Conservation (phyloP, 495 filamentous ascomycete genomes). For the Penicillium robsamsonii region DNA sequence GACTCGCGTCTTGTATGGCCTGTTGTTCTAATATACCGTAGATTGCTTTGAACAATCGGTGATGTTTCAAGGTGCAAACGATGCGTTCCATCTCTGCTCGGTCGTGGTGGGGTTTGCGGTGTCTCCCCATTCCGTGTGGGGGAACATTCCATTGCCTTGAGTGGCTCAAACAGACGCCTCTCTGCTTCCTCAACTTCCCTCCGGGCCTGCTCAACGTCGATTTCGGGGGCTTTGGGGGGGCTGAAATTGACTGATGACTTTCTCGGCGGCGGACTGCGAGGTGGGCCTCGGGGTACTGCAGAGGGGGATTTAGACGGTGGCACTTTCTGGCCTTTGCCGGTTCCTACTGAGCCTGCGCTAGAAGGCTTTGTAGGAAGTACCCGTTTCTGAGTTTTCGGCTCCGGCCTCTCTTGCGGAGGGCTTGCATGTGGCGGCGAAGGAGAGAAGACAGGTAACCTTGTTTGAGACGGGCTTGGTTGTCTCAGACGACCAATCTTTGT, state of each 20-base stretch:
- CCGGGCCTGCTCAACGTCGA: conserved; percentile 25
- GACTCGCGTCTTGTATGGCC: conserved; percentile 45
- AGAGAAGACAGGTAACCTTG: conserved; percentile 61
- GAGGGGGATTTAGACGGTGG: conserved; percentile 2
- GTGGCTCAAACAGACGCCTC: conserved; percentile 20
- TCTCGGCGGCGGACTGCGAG: conserved; percentile 61
- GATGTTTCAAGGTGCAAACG: conserved; percentile 61
- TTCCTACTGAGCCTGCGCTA: conserved; percentile 1
- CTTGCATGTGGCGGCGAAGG: conserved; percentile 48
- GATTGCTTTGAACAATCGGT: conserved; percentile 76
- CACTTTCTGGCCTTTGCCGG: background rate
- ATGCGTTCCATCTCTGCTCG: conserved; percentile 78
- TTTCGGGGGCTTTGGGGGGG: conserved; percentile 24
- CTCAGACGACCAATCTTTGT: conserved; percentile 55
- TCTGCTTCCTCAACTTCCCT: conserved; percentile 29
- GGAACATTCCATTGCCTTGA: conserved; percentile 5
- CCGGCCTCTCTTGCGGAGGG: conserved; percentile 60
- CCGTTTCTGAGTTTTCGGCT: conserved; percentile 59
- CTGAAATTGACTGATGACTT: conserved; percentile 60
- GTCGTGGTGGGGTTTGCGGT: conserved; percentile 47
- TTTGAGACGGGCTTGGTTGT: conserved; percentile 64
- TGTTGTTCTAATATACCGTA: conserved; percentile 46
- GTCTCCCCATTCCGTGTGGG: background rate
- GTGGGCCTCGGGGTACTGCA: conserved; percentile 32
- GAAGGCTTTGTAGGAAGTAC: conserved; percentile 29